Evolutionary conservation across 176 grass and related monocot species (phyloP).

Genomic region (Coix lacrymajobi): DNA sequence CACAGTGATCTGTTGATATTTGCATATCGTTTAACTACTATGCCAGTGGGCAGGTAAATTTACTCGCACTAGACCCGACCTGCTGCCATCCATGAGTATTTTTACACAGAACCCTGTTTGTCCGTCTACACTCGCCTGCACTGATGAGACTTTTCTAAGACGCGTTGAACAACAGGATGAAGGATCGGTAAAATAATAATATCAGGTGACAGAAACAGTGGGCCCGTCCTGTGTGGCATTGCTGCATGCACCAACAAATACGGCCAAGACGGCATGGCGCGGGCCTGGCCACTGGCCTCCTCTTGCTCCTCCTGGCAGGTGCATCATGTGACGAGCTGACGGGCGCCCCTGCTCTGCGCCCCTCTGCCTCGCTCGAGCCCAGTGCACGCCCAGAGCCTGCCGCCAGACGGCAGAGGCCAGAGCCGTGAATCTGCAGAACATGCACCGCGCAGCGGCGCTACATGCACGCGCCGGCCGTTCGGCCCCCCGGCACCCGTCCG

Average conservation of each 20-base stretch:
- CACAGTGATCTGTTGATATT: too few relatives aligned
- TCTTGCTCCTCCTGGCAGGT: conserved; percentile 10
- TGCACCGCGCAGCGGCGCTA: background rate
- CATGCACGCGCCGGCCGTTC: background rate
- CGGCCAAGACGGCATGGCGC: conserved; percentile 9
- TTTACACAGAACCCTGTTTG: too few relatives aligned
- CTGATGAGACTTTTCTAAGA: too few relatives aligned
- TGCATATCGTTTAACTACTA: too few relatives aligned
- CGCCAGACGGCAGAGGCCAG: background rate
- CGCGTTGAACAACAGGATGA: background rate
- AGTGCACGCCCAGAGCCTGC: background rate
- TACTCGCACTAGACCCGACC: too few relatives aligned
- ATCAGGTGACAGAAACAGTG: background rate
- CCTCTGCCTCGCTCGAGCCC: background rate
- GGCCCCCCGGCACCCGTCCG: background rate
- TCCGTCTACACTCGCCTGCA: too few relatives aligned
- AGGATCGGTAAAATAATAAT: background rate
- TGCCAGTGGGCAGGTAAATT: too few relatives aligned
- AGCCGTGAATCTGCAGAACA: conserved; percentile 10
- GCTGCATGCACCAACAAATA: background rate
- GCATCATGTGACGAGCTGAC: conserved; percentile 19
- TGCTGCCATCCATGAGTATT: too few relatives aligned
- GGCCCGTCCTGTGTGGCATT: background rate
- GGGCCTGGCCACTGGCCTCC: background rate
- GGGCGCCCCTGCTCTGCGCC: background rate